phyloP scores from a whole-genome alignment of 2,329 filamentous ascomycete species.

The Cryoendolithus antarcticus region DNA sequence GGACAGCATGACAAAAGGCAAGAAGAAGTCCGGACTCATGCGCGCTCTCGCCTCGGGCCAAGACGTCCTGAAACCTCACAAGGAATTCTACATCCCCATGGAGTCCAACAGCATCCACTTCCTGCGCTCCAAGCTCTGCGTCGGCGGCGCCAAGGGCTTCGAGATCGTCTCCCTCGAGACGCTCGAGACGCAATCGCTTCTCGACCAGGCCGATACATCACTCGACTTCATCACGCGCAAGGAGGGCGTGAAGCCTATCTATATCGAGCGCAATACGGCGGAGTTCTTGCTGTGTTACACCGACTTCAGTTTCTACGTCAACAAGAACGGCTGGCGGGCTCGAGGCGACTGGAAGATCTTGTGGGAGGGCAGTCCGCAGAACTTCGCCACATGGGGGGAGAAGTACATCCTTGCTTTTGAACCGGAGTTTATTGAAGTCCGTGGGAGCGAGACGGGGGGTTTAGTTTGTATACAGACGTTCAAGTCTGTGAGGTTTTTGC shows the following conservation, averaged over 20 bases:
- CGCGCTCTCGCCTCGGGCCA: constrained; percentile 93
- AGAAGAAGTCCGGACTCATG: constrained; percentile 88
- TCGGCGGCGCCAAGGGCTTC: constrained; percentile 89
- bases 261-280: constrained; percentile 92
- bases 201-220: constrained; percentile 95
- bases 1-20: constrained; percentile 74
- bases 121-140: constrained; percentile 89
- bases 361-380: constrained; percentile 88
- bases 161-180: constrained; percentile 95
- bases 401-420: constrained; percentile 91
- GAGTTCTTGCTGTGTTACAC: constrained; percentile 97
- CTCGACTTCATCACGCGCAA: constrained; percentile 92
- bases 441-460: constrained; percentile 86
- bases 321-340: constrained; percentile 93
- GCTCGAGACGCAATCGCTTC: constrained; percentile 90
- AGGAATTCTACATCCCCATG: constrained; percentile 97
- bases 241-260: constrained; percentile 77
- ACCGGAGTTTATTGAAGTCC: constrained; percentile 91
- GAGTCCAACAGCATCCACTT: constrained; percentile 99
- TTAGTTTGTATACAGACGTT: constrained; percentile 89
- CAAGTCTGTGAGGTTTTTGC: constrained; percentile 93
- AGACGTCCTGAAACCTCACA: constrained; percentile 91
- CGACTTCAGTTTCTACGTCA: constrained; percentile 98
- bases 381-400: constrained; percentile 88
- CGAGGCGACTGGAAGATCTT: constrained; percentile 93